These are phyloP conservation scores for Triangularia verruculosa DNA, from an alignment of 2,329 filamentous ascomycete species.

Conservation along the genomic window DNA sequence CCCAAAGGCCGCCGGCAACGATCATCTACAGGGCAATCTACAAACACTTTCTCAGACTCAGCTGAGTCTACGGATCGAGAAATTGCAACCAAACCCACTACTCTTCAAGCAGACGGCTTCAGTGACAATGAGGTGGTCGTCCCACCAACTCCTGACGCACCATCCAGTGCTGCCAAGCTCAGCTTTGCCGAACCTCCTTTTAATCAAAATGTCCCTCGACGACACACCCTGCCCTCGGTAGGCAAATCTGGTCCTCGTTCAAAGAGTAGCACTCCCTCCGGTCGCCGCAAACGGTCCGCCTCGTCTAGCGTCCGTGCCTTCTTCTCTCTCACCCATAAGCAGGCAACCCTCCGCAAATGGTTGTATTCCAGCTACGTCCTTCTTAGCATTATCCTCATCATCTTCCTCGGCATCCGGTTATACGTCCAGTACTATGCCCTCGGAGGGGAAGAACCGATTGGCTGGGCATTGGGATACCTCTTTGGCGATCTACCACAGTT, in stretches of 20 bases:
- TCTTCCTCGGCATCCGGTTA: constrained; percentile 67
- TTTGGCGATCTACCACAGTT: constrained; percentile 74
- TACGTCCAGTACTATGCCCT: constrained; percentile 69
- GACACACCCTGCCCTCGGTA: constrained; percentile 53
- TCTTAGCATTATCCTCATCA: constrained; percentile 58
- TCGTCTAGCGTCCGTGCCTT: constrained; percentile 68
- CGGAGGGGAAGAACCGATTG: constrained; percentile 72
- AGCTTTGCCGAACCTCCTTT: constrained; percentile 2
- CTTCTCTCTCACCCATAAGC: constrained; percentile 72
- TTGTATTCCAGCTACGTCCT: constrained; percentile 81
- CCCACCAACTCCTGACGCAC: neutral
- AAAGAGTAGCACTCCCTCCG: constrained; percentile 57
- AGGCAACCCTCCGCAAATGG: constrained; percentile 78
- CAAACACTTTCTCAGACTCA: constrained; percentile 19
- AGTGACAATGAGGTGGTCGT: constrained; percentile 16
- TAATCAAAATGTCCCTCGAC: constrained; percentile 29
- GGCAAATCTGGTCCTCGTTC: constrained; percentile 37
- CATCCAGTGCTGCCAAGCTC: constrained; percentile 4
- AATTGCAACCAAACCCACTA: constrained; percentile 7
- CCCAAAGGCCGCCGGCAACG: neutral
- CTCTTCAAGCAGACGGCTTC: constrained; percentile 9
- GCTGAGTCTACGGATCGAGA: constrained; percentile 23
- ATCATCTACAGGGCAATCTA: neutral
- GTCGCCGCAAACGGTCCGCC: constrained; percentile 62
- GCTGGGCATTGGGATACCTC: constrained; percentile 89